Base-by-base conservation (phyloP, 176 grass and related monocot genomes). In the Puccinellia tenuiflora region DNA sequence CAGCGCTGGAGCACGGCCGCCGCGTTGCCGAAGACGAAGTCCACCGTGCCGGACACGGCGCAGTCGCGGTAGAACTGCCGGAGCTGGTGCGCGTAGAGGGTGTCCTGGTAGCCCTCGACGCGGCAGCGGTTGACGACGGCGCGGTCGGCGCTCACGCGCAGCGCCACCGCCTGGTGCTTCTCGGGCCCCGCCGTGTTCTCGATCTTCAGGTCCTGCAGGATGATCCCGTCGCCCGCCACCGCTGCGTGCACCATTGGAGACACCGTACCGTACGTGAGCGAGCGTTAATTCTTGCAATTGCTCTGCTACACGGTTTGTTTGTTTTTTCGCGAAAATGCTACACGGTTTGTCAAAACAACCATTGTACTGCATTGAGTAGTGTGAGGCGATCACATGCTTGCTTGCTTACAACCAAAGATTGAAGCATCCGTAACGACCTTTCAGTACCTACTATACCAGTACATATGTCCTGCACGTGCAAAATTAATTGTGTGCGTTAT, bases 1-100 rank as follows among this genome's bases (percentile, higher is more conserved):
- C 87, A 92, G 33, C 66, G 61, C 63, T 94, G 90, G 64, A 94
- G 64, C 33, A 90, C 81, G 2, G 31, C 87, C 2, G 81, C 85
- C 7, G 85, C 89, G 78, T 92, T 92, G 24, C 87, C 87, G 76
- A 94, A 92, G 81, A 94, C 54, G 81, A 92, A 91, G 84, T 94
- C 92, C 7, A 94, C 65, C 12, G 87, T 94, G 84, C 92, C 84
- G 9, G 90, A 92, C 37, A 92, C 78, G 68, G 38, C n/a, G 66
- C 85, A 83, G 53, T 79, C 87, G 68, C 87, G 92, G 72, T 92
- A 92, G 60, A 92, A 70, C 10, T 88, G 90, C 18, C 83, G 86
- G 60, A 83, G 86, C 79, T 80, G 61, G 74, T 92, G 86, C 48
- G 86, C 68, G 73, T 92, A 88, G 30, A 92, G 79, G 51, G 90